A percentile compares a stretch with the other conserved stretches of the same genome.
phyloP scores from a whole-genome alignment of 345 rosid species.

The Psidium friedrichsthalianum region DNA sequence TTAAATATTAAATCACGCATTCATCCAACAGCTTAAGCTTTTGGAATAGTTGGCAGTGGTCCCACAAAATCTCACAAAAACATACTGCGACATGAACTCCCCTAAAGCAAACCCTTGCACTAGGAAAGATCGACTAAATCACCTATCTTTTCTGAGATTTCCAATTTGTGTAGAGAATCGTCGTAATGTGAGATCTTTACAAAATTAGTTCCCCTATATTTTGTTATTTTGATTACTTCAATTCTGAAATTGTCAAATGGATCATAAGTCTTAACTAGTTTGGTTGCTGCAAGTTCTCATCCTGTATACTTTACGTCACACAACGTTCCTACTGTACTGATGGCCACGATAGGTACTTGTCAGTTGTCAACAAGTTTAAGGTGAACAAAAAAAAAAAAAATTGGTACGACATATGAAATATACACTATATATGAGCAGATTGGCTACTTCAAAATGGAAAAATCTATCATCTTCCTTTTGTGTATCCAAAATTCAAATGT shows the following conservation, averaged over 20 bases:
- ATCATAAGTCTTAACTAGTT: neutral
- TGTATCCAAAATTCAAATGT: neutral
- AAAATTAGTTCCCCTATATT: neutral
- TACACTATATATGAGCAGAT: neutral
- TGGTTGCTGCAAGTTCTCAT: neutral
- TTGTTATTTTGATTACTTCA: neutral
- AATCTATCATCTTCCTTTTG: neutral
- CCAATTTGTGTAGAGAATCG: neutral
- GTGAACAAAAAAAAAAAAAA: neutral
- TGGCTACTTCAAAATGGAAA: neutral
- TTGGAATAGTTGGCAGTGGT: too few relatives aligned
- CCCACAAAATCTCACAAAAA: too few relatives aligned
- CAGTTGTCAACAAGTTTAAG: neutral
- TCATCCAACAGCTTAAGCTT: too few relatives aligned
- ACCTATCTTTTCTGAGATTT: neutral
- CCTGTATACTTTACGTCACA: neutral
- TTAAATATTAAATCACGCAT: too few relatives aligned
- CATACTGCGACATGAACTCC: neutral
- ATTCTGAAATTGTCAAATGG: neutral
- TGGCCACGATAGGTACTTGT: neutral
- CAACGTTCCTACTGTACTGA: neutral
- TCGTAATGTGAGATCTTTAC: neutral
- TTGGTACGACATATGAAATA: neutral
- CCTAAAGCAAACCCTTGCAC: neutral
- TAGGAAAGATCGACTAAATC: neutral